Percentiles rank a stretch among this genome's conserved stretches.
phyloP scores from a whole-genome alignment of 2,329 filamentous ascomycete genomes.

The Ceratocystis ficicola region DNA sequence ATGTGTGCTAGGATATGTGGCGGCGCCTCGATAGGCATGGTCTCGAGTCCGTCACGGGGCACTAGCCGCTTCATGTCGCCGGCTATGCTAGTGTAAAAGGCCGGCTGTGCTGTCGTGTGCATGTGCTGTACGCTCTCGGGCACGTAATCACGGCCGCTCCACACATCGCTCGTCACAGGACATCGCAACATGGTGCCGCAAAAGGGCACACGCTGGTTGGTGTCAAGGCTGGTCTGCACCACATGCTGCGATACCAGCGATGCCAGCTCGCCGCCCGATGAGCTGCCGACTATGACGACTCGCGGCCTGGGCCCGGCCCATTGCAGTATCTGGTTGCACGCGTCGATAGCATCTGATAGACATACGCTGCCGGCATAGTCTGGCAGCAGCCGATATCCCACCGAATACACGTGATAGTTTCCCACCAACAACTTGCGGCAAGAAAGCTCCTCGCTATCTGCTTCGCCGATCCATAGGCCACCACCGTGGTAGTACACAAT shows the following conservation, averaged over 20 bases:
- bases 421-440: slow-evolving; percentile 32
- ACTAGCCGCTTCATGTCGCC: slow-evolving; percentile 29
- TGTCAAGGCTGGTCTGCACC: slow-evolving; percentile 26
- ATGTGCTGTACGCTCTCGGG: slow-evolving; percentile 29
- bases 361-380: slow-evolving; percentile 32
- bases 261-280: slow-evolving; percentile 39
- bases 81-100: slow-evolving; percentile 31
- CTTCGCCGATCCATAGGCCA: slow-evolving; percentile 37
- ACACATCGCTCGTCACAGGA: slow-evolving; percentile 38
- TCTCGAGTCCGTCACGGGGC: slow-evolving; percentile 33
- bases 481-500: slow-evolving; percentile 40
- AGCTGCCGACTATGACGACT: slow-evolving; percentile 35
- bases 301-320: slow-evolving; percentile 21
- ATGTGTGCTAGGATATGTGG: slow-evolving; percentile 28
- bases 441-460: slow-evolving; percentile 39
- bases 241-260: slow-evolving; percentile 33
- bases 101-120: slow-evolving; percentile 33
- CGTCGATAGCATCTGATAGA: slow-evolving; percentile 34
- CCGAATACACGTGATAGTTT: slow-evolving; percentile 32
- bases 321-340: slow-evolving; percentile 26
- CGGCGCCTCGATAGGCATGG: slow-evolving; percentile 34
- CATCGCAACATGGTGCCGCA: slow-evolving; percentile 36
- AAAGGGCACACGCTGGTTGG: neutral
- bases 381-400: slow-evolving; percentile 38
- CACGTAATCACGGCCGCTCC: slow-evolving; percentile 30